A percentile compares a stretch with the other conserved stretches of the same genome.
Evolutionary conservation across 768 basidiomycete genomes (phyloP).

Genomic region (Hydnomerulius pinastri): DNA sequence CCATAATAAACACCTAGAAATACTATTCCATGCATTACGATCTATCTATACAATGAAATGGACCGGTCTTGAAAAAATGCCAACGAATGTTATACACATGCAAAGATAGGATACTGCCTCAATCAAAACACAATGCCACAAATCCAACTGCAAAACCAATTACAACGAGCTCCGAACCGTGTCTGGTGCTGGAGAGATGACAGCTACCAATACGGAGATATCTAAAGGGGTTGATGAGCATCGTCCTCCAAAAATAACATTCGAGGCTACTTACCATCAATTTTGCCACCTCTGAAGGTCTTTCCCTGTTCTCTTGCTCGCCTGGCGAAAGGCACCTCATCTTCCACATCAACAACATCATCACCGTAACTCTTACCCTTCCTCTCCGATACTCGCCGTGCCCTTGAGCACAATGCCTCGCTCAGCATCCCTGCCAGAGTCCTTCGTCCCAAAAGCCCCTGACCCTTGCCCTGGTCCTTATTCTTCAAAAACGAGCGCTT

Average conservation of each 20-base stretch:
- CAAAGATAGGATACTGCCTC: conserved; percentile 6
- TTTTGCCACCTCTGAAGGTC: conserved; percentile 78
- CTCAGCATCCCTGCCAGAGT: conserved; percentile 70
- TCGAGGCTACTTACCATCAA: conserved; percentile 60
- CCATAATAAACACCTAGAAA: conserved; percentile 7
- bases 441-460: conserved; percentile 43
- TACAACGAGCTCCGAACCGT: conserved; percentile 14
- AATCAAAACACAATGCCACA: conserved; percentile 10
- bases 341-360: conserved; percentile 31
- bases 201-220: conserved; percentile 67
- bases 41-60: conserved; percentile 27
- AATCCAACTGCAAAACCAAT: not conserved
- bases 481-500: conserved; percentile 39
- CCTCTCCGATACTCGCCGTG: conserved; percentile 66
- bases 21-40: conserved; percentile 18
- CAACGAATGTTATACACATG: conserved; percentile 26
- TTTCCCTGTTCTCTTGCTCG: conserved; percentile 75
- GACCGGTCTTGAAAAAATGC: conserved; percentile 12
- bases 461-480: conserved; percentile 10
- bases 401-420: conserved; percentile 81
- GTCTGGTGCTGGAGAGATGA: conserved; percentile 52
- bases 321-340: conserved; percentile 83
- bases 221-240: conserved; percentile 37
- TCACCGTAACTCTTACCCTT: conserved; percentile 24
- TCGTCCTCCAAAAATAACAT: not conserved